Conservation (phyloP, 176 grass and related monocot species). For the Aechmea fasciata region DNA sequence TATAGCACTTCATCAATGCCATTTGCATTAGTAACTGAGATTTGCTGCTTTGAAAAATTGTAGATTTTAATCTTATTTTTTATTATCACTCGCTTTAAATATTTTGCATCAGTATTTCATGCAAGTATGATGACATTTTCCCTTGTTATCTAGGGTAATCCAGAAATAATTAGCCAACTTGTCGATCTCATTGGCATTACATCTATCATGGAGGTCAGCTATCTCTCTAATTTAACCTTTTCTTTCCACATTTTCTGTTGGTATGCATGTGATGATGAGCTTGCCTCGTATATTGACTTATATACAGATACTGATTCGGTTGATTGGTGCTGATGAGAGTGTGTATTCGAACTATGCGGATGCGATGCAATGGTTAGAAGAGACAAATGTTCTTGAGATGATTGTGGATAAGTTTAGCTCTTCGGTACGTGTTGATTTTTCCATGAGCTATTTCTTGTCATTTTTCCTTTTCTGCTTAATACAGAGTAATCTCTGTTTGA, state of each 20-base stretch:
- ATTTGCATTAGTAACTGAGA: neutral
- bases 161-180: constrained; percentile 70
- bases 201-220: constrained; percentile 95
- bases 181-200: constrained; percentile 93
- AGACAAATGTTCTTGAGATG: constrained; percentile 89
- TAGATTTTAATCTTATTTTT: neutral
- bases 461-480: neutral
- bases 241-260: neutral
- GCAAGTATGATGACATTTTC: constrained; percentile 14
- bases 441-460: neutral
- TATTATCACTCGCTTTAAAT: too few species aligned
- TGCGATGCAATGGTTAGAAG: constrained; percentile 91
- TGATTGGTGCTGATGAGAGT: constrained; percentile 86
- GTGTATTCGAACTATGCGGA: constrained; percentile 69
- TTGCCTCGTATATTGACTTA: constrained; percentile 20
- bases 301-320: constrained; percentile 70
- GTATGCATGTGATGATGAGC: neutral
- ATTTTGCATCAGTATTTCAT: constrained; percentile 7
- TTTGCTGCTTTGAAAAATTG: neutral
- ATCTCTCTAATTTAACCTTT: neutral
- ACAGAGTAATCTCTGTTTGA: neutral
- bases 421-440: constrained; percentile 54
- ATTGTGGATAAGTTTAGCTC: constrained; percentile 91
- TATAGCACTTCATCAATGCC: neutral
- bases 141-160: constrained; percentile 49